Evolutionary conservation across 139 green algal genomes (phyloP).

Genomic region (Asterochloris sp.): DNA sequence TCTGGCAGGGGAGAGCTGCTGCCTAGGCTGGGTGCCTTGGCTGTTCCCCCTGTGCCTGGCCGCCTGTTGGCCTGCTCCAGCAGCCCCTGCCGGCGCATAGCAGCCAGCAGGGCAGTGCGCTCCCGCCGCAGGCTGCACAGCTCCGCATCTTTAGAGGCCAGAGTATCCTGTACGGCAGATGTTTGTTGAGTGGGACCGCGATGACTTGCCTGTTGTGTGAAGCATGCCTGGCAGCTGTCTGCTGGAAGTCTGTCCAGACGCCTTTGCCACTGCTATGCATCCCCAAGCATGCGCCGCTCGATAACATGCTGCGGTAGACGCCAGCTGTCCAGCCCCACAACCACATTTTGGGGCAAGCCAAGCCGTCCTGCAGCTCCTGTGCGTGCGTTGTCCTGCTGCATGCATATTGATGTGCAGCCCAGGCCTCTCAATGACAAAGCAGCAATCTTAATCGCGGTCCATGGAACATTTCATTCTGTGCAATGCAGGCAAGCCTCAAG

Average conservation of each 20-base stretch:
- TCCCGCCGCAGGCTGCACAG: background rate
- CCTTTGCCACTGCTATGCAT: background rate
- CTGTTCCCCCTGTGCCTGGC: background rate
- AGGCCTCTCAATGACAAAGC: no score
- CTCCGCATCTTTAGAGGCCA: background rate
- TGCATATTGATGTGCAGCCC: no score
- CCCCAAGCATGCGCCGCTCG: background rate
- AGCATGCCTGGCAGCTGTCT: background rate
- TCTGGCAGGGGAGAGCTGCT: background rate
- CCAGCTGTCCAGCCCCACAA: no score
- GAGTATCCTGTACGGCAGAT: background rate
- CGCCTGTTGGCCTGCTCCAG: background rate
- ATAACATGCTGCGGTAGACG: background rate
- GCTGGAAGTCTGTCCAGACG: background rate
- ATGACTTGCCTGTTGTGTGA: background rate
- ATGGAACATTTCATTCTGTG: no score
- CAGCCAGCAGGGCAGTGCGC: background rate
- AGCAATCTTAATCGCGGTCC: no score
- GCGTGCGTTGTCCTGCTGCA: no score
- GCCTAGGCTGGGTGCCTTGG: background rate
- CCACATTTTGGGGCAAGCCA: no score
- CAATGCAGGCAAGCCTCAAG: no score
- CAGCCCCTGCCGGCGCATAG: constrained; percentile 6
- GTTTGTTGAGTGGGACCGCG: background rate
- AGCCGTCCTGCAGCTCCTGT: no score